Evolutionary conservation across 2,329 filamentous ascomycete genomes (phyloP).

Genomic region (Colletotrichum gigasporum): DNA sequence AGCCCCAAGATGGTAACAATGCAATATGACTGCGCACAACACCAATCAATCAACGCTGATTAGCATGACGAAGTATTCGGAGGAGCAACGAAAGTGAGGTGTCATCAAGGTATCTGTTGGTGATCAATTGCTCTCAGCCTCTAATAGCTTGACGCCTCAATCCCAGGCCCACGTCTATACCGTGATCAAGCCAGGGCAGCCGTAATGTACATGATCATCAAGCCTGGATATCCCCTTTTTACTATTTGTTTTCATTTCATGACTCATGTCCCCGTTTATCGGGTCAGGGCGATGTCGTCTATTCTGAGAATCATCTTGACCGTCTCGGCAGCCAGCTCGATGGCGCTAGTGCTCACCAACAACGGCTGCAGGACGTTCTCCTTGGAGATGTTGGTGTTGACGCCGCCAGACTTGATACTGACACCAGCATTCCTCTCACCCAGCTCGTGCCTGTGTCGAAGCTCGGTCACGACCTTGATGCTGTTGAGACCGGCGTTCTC

Average conservation of each 20-base stretch:
- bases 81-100: too few species aligned
- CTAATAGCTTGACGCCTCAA: slow-evolving; percentile 31
- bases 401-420: slow-evolving; percentile 96
- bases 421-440: slow-evolving; percentile 97
- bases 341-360: slow-evolving; percentile 95
- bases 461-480: slow-evolving; percentile 97
- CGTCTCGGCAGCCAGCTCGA: slow-evolving; percentile 96
- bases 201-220: slow-evolving; percentile 32
- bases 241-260: slow-evolving; percentile 26
- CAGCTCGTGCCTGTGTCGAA: slow-evolving; percentile 92
- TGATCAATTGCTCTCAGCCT: slow-evolving; percentile 33
- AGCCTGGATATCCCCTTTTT: slow-evolving; percentile 29
- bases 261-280: slow-evolving; percentile 46
- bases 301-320: slow-evolving; percentile 90
- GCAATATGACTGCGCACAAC: too few species aligned
- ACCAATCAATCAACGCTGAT: too few species aligned
- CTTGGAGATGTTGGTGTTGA: slow-evolving; percentile 95
- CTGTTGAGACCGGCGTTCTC: slow-evolving; percentile 98
- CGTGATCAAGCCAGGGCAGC: slow-evolving; percentile 28
- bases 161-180: slow-evolving; percentile 29
- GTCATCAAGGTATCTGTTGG: slow-evolving; percentile 31
- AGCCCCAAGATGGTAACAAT: too few species aligned
- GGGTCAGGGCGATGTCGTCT: slow-evolving; percentile 72
- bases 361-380: slow-evolving; percentile 97
- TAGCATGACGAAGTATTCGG: too few species aligned